A percentile compares a stretch with the other conserved stretches of the same genome.
These are phyloP conservation scores for Trichoderma orchidacearum DNA, from an alignment of 495 filamentous ascomycete genomes.

Conservation along the genomic window DNA sequence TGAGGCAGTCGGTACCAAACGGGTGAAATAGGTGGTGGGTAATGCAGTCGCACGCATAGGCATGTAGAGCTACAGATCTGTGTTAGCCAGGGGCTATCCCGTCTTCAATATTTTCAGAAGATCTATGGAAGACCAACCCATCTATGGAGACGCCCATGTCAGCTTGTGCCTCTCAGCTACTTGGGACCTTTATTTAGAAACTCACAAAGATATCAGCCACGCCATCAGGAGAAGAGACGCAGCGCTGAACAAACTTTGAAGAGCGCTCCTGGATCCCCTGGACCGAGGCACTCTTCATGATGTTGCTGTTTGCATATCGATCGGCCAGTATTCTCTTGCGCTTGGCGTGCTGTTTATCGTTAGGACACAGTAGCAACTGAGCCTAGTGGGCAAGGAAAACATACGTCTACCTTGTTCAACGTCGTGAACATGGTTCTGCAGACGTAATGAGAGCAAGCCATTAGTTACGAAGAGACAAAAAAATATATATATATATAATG, in stretches of 20 bases:
- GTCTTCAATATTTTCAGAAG: background rate
- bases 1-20: constrained; percentile 42
- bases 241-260: constrained; percentile 34
- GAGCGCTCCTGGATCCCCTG: constrained; percentile 41
- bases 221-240: constrained; percentile 9
- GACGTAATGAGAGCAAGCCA: constrained; percentile 1
- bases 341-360: constrained; percentile 34
- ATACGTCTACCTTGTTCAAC: constrained; percentile 37
- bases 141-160: background rate
- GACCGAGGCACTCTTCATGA: constrained; percentile 37
- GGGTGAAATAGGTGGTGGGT: constrained; percentile 54
- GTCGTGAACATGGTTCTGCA: constrained; percentile 48
- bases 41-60: constrained; percentile 52
- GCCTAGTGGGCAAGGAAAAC: constrained; percentile 5
- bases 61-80: constrained; percentile 27
- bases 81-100: constrained; percentile 8
- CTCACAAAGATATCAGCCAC: constrained; percentile 10
- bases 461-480: no score
- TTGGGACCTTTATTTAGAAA: background rate
- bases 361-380: background rate
- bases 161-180: background rate
- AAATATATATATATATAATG: no score
- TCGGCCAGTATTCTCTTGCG: constrained; percentile 48
- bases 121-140: background rate
- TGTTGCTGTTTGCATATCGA: constrained; percentile 53